Evolutionary conservation across 106 monocot genomes (phyloP), one percentile per base, ranked within the genome.

Genomic region (Dendrobium chrysotoxum): DNA sequence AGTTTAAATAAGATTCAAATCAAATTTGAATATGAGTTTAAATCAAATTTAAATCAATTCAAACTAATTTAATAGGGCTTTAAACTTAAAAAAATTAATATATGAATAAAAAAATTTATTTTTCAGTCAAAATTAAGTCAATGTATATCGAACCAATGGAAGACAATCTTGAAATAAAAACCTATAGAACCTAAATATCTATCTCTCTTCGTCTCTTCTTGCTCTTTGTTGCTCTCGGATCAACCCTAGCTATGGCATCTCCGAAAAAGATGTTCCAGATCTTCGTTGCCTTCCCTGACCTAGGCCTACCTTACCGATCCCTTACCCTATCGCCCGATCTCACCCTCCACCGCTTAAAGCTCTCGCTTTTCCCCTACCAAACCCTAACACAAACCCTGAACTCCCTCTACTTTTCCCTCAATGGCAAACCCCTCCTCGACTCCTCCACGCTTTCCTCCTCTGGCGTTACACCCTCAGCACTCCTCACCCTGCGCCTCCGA

Each of bases 341-440:
- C 78, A 80, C 88, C 77, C 77, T 91, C 76, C 31, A 13, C 76
- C 71, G 58, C 41, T 82, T 90, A 72, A 87, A 87, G 81, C 79
- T 54, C 53, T 82, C 77, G 57, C 23, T 89, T 66, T 73, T 46
- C 80, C 76, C 79, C 40, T 80, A 68, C 78, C 58, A 80, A 82
- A 58, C 81, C 81, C 78, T 87, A 75, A 58, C 81, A 79, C 80
- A 87, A 75, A 41, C 74, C 77, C 80, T 87, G 72, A 79, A 85
- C 55, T 86, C 87, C 78, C 78, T 91, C 82, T 98, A 88, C 84
- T 89, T 94, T 90, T 77, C 87, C 83, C 61, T 80, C 82, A 82
- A 81, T 23, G 94, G 97, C 40, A 83, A 45, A 40, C 86, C 88
- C 26, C 78, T 98, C n/a, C 75, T 81, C 11, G 87, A 88, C 31